Conservation (phyloP, 2,329 filamentous ascomycete genomes). For the Nigrospora sphaerica region DNA sequence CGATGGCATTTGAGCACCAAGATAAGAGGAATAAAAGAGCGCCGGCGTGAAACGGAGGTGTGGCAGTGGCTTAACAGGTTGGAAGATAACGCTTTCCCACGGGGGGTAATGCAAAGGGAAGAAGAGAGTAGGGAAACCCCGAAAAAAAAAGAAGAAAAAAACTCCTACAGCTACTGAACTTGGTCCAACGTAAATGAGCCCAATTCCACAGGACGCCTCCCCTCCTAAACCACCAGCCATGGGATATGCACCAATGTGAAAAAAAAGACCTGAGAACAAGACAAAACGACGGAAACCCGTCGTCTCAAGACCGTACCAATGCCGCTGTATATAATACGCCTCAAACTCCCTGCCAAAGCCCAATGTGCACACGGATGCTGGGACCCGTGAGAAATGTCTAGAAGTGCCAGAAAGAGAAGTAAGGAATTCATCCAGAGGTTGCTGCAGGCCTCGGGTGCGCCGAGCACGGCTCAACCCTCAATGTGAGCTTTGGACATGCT, state of each 20-base stretch:
- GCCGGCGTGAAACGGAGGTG: too few relatives aligned
- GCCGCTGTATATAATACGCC: slow-evolving; percentile 31
- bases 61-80: too few relatives aligned
- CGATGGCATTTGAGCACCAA: too few relatives aligned
- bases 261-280: slow-evolving; percentile 9
- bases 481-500: slow-evolving; percentile 72
- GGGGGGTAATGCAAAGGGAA: not conserved
- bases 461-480: slow-evolving; percentile 53
- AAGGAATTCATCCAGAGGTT: not conserved
- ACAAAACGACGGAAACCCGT: not conserved
- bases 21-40: too few relatives aligned
- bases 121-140: too few relatives aligned
- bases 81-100: too few relatives aligned
- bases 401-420: slow-evolving; percentile 17
- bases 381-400: slow-evolving; percentile 3
- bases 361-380: slow-evolving; percentile 27
- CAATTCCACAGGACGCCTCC: slow-evolving; percentile 6
- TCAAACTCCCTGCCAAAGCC: slow-evolving; percentile 33
- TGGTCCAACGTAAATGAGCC: not conserved
- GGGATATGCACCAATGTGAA: slow-evolving; percentile 21
- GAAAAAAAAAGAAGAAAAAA: not conserved
- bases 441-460: too few relatives aligned
- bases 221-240: slow-evolving; percentile 10
- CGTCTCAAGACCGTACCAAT: slow-evolving; percentile 4
- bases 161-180: not conserved